These are phyloP conservation scores for Anacardium occidentale DNA, from an alignment of 345 rosid genomes.

Conservation along the genomic window DNA sequence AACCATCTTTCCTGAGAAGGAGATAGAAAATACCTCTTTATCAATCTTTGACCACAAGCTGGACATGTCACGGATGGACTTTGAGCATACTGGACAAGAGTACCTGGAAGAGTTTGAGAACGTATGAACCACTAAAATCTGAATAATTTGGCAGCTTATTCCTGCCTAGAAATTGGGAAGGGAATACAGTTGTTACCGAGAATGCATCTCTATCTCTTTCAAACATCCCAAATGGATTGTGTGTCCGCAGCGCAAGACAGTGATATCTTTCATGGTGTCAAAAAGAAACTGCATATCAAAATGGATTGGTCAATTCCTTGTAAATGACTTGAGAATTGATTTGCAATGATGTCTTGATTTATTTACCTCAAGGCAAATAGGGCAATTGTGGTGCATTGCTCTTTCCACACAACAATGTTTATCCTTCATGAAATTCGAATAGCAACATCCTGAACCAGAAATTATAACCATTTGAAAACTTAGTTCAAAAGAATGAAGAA, in stretches of 20 bases:
- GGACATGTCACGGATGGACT: conserved; percentile 76
- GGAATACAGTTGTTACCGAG: conserved; percentile 28
- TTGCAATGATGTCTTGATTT: background rate
- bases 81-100: conserved; percentile 85
- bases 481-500: background rate
- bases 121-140: too few species aligned
- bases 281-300: conserved; percentile 49
- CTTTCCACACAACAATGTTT: conserved; percentile 58
- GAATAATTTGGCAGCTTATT: background rate
- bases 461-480: conserved; percentile 2
- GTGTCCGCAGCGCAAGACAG: conserved; percentile 64
- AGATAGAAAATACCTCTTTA: conserved; percentile 52
- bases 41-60: conserved; percentile 72
- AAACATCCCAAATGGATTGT: conserved; percentile 59
- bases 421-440: conserved; percentile 50
- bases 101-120: conserved; percentile 46
- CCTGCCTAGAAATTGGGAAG: background rate
- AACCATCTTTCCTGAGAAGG: background rate
- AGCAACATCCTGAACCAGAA: conserved; percentile 55
- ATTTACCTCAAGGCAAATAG: conserved; percentile 71
- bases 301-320: background rate
- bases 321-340: background rate
- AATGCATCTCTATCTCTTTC: conserved; percentile 54
- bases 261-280: conserved; percentile 54
- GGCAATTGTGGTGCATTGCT: conserved; percentile 81